Conservation (phyloP, 2,329 filamentous ascomycete species). For the Lasiodiplodia gonubiensis region DNA sequence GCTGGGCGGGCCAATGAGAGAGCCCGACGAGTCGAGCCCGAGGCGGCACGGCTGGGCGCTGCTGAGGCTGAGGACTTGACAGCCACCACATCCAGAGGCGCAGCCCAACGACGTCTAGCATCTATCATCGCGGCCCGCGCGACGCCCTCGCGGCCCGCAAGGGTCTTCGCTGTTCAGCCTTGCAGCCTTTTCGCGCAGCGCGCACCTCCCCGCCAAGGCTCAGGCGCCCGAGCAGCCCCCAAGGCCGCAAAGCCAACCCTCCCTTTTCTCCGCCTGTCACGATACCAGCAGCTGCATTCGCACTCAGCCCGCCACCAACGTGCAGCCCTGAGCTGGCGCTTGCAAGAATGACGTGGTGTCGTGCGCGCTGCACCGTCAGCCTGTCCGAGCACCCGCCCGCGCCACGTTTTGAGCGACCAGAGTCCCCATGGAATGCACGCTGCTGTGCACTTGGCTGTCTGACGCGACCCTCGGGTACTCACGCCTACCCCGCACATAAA, state of each 20-base stretch:
- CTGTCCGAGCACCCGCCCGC: conserved; percentile 2
- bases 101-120: neutral
- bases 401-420: conserved; percentile 21
- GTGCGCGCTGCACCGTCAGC: conserved; percentile 17
- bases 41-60: conserved; percentile 15
- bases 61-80: conserved; percentile 16
- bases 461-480: conserved; percentile 4
- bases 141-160: neutral
- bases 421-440: neutral
- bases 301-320: neutral
- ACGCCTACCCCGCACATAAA: conserved; percentile 17
- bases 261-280: neutral
- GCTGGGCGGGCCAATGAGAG: conserved; percentile 7
- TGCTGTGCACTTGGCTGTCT: neutral
- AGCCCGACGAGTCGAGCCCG: conserved; percentile 6
- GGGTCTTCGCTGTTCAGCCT: conserved; percentile 11
- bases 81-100: conserved; percentile 9
- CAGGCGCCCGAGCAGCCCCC: conserved; percentile 4
- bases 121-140: conserved; percentile 11
- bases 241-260: neutral
- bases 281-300: neutral
- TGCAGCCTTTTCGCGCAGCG: conserved; percentile 2
- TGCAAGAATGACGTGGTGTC: conserved; percentile 15
- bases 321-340: neutral
- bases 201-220: conserved; percentile 2